Evolutionary conservation across 495 filamentous ascomycete genomes (phyloP).

Genomic region (Trichoderma reesei): DNA sequence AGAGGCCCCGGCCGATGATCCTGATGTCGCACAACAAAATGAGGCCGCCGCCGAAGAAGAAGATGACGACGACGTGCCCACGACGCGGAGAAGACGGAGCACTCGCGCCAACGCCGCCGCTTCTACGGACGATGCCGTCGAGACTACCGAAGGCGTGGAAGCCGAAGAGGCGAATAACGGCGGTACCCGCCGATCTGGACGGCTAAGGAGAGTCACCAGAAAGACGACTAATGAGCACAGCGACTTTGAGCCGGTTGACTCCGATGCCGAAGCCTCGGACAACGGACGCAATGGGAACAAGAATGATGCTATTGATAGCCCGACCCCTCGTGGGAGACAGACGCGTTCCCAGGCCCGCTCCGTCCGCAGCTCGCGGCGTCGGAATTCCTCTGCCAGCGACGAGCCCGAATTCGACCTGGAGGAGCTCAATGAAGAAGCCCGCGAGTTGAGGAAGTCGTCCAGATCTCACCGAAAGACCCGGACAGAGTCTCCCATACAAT

Average conservation of each 20-base stretch:
- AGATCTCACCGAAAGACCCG: slow-evolving; percentile 42
- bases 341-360: slow-evolving; percentile 21
- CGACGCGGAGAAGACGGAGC: slow-evolving; percentile 43
- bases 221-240: slow-evolving; percentile 56
- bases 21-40: slow-evolving; percentile 19
- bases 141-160: slow-evolving; percentile 18
- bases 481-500: slow-evolving; percentile 46
- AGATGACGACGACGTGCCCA: slow-evolving; percentile 58
- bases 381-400: slow-evolving; percentile 48
- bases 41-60: slow-evolving; percentile 40
- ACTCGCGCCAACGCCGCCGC: slow-evolving; percentile 24
- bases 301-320: slow-evolving; percentile 33
- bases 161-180: slow-evolving; percentile 24
- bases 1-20: slow-evolving; percentile 14
- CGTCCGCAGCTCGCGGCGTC: slow-evolving; percentile 24
- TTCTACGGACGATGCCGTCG: slow-evolving; percentile 12
- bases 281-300: slow-evolving; percentile 20
- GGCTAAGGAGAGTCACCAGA: slow-evolving; percentile 32
- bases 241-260: slow-evolving; percentile 76
- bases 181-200: slow-evolving; percentile 26
- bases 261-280: slow-evolving; percentile 36
- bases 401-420: slow-evolving; percentile 56
- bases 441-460: slow-evolving; percentile 47
- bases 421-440: slow-evolving; percentile 71
- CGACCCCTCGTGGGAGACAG: slow-evolving; percentile 30